Percentiles rank a stretch among this genome's conserved stretches.
Conservation (phyloP, 805 yeast species). For the Cyberlindnera misumaiensis region DNA sequence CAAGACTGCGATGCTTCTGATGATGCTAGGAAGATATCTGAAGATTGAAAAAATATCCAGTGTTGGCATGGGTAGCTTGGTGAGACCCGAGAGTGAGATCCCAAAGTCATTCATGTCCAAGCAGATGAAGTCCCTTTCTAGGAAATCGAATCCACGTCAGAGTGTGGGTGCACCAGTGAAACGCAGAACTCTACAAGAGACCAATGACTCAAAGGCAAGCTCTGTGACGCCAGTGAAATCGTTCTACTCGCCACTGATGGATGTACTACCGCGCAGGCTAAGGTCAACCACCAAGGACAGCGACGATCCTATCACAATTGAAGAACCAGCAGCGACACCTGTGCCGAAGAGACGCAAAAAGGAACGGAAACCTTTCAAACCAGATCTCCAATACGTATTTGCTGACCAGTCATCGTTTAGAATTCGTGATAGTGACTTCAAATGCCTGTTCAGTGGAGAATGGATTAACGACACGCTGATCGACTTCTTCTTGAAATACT, state of each 20-base stretch:
- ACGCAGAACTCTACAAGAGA: no score
- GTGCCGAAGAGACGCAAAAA: not conserved
- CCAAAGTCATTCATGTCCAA: no score
- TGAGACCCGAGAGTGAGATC: not conserved
- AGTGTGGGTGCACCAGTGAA: no score
- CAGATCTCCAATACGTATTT: conserved; percentile 44
- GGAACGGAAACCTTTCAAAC: conserved; percentile 25
- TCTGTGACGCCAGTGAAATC: conserved; percentile 1
- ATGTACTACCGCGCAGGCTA: not conserved
- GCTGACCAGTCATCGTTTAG: conserved; percentile 46
- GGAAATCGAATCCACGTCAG: no score
- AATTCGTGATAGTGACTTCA: conserved; percentile 65
- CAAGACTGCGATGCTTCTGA: not conserved
- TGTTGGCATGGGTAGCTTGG: not conserved
- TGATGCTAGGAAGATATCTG: not conserved
- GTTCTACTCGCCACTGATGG: conserved; percentile 2
- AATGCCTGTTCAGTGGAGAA: conserved; percentile 68
- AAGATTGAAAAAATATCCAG: not conserved
- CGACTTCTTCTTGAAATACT: conserved; percentile 71
- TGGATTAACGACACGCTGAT: conserved; percentile 89
- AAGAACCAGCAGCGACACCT: not conserved
- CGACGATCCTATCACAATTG: conserved; percentile 5
- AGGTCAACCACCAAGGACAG: not conserved
- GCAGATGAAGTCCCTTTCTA: no score
- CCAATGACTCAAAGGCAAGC: not conserved